phyloP scores from a whole-genome alignment of 805 yeast genomes.

The Metschnikowia noctiluminum region DNA sequence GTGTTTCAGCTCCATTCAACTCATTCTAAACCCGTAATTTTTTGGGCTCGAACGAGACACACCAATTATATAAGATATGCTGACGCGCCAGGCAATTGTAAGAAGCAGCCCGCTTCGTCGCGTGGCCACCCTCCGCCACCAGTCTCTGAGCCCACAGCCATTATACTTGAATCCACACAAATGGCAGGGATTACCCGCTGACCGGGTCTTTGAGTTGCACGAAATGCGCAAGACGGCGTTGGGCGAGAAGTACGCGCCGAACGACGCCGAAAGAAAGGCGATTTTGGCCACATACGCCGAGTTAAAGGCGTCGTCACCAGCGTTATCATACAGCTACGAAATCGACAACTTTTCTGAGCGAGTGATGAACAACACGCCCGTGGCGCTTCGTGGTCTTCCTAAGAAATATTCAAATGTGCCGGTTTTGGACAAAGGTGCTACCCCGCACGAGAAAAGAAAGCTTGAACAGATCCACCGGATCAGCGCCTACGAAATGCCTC shows the following conservation, averaged over 20 bases:
- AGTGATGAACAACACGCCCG: conserved; percentile 40
- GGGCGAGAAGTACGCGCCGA: conserved; percentile 49
- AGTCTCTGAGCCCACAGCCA: conserved; percentile 17
- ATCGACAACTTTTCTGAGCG: conserved; percentile 42
- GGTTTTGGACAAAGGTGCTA: conserved; percentile 35
- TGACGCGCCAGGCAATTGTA: conserved; percentile 2
- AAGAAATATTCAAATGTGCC: conserved; percentile 34
- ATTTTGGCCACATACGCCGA: conserved; percentile 42
- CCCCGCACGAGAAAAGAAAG: conserved; percentile 55
- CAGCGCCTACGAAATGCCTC: conserved; percentile 91
- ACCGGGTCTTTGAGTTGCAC: conserved; percentile 58
- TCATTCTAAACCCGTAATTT: not conserved
- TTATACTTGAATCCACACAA: conserved; percentile 60
- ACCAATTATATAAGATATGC: not conserved
- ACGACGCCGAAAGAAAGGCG: conserved; percentile 68
- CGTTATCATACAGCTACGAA: conserved; percentile 38
- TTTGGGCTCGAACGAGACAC: not conserved
- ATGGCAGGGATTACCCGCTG: conserved; percentile 69
- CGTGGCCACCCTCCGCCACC: conserved; percentile 6
- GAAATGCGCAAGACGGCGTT: conserved; percentile 53
- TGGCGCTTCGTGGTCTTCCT: conserved; percentile 34
- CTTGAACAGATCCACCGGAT: conserved; percentile 74
- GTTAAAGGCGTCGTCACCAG: conserved; percentile 29
- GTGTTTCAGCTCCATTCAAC: not conserved
- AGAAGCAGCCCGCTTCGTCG: not conserved